Conservation (phyloP, 1,139 yeast genomes). For the Scheffersomyces quercinus region DNA sequence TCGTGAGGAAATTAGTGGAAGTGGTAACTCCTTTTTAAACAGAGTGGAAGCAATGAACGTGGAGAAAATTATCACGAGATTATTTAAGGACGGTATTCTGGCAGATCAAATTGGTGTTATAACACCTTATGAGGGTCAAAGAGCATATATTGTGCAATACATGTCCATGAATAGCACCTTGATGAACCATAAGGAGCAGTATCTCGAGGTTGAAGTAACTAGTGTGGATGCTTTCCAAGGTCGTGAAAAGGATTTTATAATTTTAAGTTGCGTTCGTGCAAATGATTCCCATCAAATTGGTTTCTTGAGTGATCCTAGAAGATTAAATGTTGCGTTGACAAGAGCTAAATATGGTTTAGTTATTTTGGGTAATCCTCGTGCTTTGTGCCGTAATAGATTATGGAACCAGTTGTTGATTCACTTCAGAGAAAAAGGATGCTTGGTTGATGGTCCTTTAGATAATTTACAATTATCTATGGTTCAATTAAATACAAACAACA, state of each 20-base stretch:
- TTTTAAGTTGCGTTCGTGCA: constrained; percentile 88
- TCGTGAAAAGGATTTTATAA: constrained; percentile 88
- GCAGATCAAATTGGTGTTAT: constrained; percentile 89
- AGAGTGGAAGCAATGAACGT: constrained; percentile 91
- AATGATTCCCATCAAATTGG: constrained; percentile 84
- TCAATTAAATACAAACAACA: constrained; percentile 40
- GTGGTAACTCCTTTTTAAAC: constrained; percentile 84
- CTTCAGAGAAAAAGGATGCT: constrained; percentile 80
- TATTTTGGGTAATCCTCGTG: constrained; percentile 81
- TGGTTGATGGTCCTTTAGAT: constrained; percentile 91
- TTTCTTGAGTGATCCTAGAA: constrained; percentile 83
- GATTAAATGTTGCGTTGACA: constrained; percentile 89
- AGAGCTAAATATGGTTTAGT: constrained; percentile 87
- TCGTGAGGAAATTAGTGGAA: constrained; percentile 80
- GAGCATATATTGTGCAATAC: constrained; percentile 78
- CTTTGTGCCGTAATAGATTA: constrained; percentile 66
- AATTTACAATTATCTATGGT: constrained; percentile 74
- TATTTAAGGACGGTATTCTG: constrained; percentile 76
- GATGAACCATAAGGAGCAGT: constrained; percentile 57
- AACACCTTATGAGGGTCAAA: constrained; percentile 94
- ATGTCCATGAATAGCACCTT: constrained; percentile 74
- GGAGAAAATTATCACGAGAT: constrained; percentile 72
- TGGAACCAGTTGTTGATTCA: constrained; percentile 83
- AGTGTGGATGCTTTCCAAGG: constrained; percentile 98
- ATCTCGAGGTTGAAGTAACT: constrained; percentile 79